Evolutionary conservation across 257 asterid species (phyloP).

Genomic region (Solanum tarijense): DNA sequence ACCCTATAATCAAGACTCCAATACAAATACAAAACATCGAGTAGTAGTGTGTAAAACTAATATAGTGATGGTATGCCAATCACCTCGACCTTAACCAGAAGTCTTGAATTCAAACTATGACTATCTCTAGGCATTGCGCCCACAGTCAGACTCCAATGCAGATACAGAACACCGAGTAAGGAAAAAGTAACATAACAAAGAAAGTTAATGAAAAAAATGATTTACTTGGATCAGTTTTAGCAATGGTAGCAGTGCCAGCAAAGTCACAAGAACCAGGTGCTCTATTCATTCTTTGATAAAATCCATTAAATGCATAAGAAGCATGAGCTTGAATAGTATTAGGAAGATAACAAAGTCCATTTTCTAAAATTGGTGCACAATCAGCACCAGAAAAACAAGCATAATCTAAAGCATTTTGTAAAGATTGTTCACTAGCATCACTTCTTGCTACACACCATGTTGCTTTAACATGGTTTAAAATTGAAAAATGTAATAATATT

Average conservation of each 20-base stretch:
- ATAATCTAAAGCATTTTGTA: slow-evolving; percentile 62
- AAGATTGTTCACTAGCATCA: slow-evolving; percentile 50
- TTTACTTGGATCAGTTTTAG: slow-evolving; percentile 86
- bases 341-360: slow-evolving; percentile 71
- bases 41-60: too few species aligned
- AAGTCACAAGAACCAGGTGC: slow-evolving; percentile 74
- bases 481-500: background rate
- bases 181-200: background rate
- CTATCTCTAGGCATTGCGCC: too few species aligned
- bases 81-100: background rate
- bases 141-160: background rate
- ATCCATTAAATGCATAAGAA: slow-evolving; percentile 83
- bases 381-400: slow-evolving; percentile 83
- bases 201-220: background rate
- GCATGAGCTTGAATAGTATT: slow-evolving; percentile 82
- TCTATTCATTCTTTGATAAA: slow-evolving; percentile 49
- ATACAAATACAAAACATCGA: background rate
- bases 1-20: background rate
- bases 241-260: slow-evolving; percentile 59
- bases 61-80: too few species aligned
- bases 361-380: slow-evolving; percentile 48
- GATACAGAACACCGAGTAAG: too few species aligned
- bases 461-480: background rate
- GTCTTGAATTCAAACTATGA: background rate
- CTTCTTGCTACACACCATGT: slow-evolving; percentile 93